Base-by-base conservation (phyloP, 2,329 filamentous ascomycete species). In the Pyricularia grisea region DNA sequence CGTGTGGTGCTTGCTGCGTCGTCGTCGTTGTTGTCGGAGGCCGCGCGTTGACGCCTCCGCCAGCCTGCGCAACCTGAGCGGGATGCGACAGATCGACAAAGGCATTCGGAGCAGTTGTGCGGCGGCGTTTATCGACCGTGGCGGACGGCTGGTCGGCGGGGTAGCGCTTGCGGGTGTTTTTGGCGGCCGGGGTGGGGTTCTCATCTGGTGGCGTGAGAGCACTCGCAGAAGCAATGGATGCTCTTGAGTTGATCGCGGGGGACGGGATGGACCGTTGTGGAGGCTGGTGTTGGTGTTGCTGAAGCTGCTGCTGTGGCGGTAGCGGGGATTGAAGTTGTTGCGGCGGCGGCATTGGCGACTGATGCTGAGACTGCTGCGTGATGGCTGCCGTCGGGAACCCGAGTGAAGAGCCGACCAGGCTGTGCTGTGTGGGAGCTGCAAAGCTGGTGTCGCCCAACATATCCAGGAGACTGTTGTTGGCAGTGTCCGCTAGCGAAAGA, bases 131-230 rank as follows among this genome's bases (percentile, higher is more conserved):
- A 28, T 78, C 77, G 64, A 72, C 23, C 36, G 70, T 17, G 68
- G 60, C 72, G 42, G 36, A 27, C 14, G 42, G 30, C 31, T 50
- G 25, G 69, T 71, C 67, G 23, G 70, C 71, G 36, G 75, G 71
- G 50, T 78, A 80, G 30, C 81, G 78, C 72, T 86, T 86, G 58
- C 81, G 81, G 2, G 78, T 76, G 58, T 80, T 79, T 55, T 80
- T 79, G 1, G 79, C 78, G 0, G 79, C 72, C 25, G n/a, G 55
- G 55, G 58, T 42, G 65, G 30, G 23, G 7, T 78, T 79, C 71
- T 88, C 86, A 65, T 88, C 85, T 2, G 85, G 85, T 0, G 85
- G 85, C 1, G 86, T 87, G 31, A 87, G 79, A 1, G 82, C 85
- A 60, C 78, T 83, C 3, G 78, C 77, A 42, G 79, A 79, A 28